A percentile compares a stretch with the other conserved stretches of the same genome.
phyloP scores from a whole-genome alignment of 2,329 filamentous ascomycete species.

The Blumeriella jaapii region DNA sequence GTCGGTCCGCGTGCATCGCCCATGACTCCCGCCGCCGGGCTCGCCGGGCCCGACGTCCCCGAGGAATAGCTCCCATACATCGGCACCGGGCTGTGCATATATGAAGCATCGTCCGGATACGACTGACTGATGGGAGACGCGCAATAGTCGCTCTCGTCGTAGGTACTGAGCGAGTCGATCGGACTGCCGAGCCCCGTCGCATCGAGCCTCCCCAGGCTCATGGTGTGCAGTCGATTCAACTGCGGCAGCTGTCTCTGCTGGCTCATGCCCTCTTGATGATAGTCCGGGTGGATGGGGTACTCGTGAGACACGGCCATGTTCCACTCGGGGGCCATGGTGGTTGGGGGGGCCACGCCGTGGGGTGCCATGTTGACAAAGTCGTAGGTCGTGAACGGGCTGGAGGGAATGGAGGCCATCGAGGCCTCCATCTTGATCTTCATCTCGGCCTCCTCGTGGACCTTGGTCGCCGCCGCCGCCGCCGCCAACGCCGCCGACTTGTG shows the following conservation, averaged over 20 bases:
- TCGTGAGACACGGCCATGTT: constrained; percentile 23
- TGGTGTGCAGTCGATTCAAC: constrained; percentile 37
- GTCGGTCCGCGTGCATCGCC: constrained; percentile 44
- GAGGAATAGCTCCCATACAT: constrained; percentile 45
- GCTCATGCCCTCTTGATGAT: constrained; percentile 18
- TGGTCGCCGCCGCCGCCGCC: too few species aligned
- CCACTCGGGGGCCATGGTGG: constrained; percentile 25
- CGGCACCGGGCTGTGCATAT: constrained; percentile 42
- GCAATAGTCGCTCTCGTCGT: constrained; percentile 45
- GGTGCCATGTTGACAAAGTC: constrained; percentile 31
- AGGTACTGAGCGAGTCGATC: constrained; percentile 41
- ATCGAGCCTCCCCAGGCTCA: constrained; percentile 31
- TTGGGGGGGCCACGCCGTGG: constrained; percentile 18
- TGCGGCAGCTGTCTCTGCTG: constrained; percentile 33
- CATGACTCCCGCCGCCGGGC: constrained; percentile 40
- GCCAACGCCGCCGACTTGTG: constrained; percentile 20
- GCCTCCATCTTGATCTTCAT: constrained; percentile 27
- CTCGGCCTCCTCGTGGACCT: constrained; percentile 24
- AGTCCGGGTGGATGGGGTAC: constrained; percentile 19
- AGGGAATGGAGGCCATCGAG: constrained; percentile 13
- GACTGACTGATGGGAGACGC: constrained; percentile 41
- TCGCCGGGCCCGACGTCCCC: constrained; percentile 42
- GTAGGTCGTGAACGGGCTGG: constrained; percentile 27
- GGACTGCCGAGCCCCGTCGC: constrained; percentile 22
- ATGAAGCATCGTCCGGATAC: constrained; percentile 43